Evolutionary conservation across 306 rosid species (phyloP).

Genomic region (Myrica gale): DNA sequence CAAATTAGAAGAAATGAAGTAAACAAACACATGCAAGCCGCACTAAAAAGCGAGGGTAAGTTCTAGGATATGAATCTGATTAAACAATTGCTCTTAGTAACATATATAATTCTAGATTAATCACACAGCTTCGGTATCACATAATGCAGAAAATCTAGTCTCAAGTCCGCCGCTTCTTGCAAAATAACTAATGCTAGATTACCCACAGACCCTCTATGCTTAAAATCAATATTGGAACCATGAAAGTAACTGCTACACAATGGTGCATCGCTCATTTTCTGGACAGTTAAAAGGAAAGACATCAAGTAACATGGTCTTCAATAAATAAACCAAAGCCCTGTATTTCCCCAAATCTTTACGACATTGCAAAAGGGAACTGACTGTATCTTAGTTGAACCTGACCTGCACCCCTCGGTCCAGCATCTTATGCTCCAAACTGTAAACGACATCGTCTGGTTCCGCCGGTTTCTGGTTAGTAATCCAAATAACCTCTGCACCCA

Average conservation of each 20-base stretch:
- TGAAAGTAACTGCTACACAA: not conserved
- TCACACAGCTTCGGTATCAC: not conserved
- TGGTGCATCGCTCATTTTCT: too few relatives aligned
- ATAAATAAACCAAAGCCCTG: not conserved
- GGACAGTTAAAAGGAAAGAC: not conserved
- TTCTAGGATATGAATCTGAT: not conserved
- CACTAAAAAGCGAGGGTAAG: not conserved
- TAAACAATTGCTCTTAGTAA: not conserved
- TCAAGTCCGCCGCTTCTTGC: not conserved
- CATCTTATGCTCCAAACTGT: slow-evolving; percentile 77
- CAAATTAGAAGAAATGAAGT: not conserved
- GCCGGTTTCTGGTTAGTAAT: slow-evolving; percentile 59
- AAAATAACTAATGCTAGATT: not conserved
- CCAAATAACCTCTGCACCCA: slow-evolving; percentile 76
- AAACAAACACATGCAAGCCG: not conserved
- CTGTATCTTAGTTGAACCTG: not conserved
- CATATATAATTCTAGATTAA: not conserved
- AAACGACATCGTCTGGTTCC: slow-evolving; percentile 49
- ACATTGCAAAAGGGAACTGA: not conserved
- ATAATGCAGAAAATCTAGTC: not conserved
- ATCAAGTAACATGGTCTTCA: not conserved
- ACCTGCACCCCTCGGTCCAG: slow-evolving; percentile 80
- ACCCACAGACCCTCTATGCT: not conserved
- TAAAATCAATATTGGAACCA: not conserved
- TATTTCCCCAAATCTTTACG: not conserved